Base-by-base conservation (phyloP, 257 asterid species). In the Avicennia marina region DNA sequence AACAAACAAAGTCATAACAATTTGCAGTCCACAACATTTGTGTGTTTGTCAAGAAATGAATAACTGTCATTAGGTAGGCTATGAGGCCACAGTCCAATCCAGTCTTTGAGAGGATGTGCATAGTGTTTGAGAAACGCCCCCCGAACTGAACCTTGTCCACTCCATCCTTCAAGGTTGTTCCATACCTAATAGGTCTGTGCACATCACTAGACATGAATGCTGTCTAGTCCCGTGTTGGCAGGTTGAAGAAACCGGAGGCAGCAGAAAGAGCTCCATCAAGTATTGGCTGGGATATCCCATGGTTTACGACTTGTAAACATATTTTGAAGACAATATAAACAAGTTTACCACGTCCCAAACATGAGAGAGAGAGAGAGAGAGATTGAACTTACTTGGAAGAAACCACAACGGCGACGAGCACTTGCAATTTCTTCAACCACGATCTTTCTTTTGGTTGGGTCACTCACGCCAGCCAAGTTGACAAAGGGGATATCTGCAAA, bases 101-200 rank as follows among this genome's bases (percentile, higher is more conserved):
- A 74, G 12, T 71, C 71, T 3, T 60, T 56, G 0, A 74, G 68
- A 8, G 84, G 84, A 68, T 71, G 61, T 17, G 81, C 65, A 44
- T 67, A 71, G n/a, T 71, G 81, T 63, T 78, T 71, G 53, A 78
- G 84, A 45, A 78, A 62, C 0, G 50, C 62, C 60, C 84, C 71
- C 84, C 76, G 62, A 12, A 65, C 12, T 68, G 78, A 36, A 65
- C 42, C 49, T 55, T 53, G 42, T 71, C 84, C 7, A 17, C 54
- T 10, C 78, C 74, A 32, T 71, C 78, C 42, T 57, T 71, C 2
- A 78, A 6, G 51, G 76, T 54, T 10, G 70, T 65, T 6, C 78
- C 68, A 39, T 78, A 78, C 12, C 81, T 60, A 11, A 74, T 65
- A 0, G 72, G 74, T n/a, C 59, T 58, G 34, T 49, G 68, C 18